Conservation (phyloP, 2,329 filamentous ascomycete genomes). For the Trichophaea hybrida region DNA sequence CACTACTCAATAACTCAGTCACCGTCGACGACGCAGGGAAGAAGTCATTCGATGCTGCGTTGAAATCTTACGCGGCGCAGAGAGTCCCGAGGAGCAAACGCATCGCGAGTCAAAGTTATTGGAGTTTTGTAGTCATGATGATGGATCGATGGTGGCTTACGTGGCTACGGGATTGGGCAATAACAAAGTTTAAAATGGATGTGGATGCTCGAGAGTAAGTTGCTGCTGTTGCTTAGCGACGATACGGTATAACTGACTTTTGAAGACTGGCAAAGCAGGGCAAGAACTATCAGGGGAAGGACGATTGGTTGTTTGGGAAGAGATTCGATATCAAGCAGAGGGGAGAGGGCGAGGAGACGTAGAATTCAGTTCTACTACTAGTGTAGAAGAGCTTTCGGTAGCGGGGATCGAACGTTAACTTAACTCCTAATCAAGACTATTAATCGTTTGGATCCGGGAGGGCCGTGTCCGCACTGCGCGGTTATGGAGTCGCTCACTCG, state of each 20-base stretch:
- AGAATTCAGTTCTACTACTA: neutral
- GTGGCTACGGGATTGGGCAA: neutral
- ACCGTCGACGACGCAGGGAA: neutral
- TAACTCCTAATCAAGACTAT: no score
- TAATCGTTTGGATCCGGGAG: no score
- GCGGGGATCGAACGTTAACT: no score
- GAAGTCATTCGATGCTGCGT: neutral
- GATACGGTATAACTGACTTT: neutral
- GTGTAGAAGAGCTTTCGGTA: no score
- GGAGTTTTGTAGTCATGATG: constrained; percentile 2
- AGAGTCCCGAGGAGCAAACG: constrained; percentile 9
- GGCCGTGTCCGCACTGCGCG: no score
- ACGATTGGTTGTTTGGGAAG: neutral
- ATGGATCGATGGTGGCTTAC: neutral
- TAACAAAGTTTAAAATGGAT: neutral
- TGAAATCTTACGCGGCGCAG: constrained; percentile 4
- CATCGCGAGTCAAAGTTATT: constrained; percentile 13
- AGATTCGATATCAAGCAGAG: neutral
- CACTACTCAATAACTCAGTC: constrained; percentile 9
- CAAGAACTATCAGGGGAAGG: neutral
- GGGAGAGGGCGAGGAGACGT: neutral
- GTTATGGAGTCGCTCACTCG: no score
- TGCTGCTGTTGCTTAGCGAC: neutral
- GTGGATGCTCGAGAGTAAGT: neutral
- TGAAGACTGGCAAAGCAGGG: neutral